A percentile compares a stretch with the other conserved stretches of the same genome.
phyloP scores from a whole-genome alignment of 2,329 filamentous ascomycete species.

The Penicillium expansum region DNA sequence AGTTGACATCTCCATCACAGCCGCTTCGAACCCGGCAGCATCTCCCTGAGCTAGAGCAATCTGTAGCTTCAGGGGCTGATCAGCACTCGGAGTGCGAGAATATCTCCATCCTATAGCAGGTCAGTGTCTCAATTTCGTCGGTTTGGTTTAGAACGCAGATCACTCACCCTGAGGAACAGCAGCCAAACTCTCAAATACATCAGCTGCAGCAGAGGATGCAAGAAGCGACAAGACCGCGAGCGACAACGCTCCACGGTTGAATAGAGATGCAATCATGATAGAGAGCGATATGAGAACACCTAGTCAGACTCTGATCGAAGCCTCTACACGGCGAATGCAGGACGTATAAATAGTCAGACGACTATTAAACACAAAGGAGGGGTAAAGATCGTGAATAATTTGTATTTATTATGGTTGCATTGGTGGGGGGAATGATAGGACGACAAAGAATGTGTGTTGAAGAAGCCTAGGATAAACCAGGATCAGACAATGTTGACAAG shows the following conservation, averaged over 20 bases:
- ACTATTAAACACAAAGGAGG: conserved; percentile 9
- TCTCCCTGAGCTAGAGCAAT: conserved; percentile 40
- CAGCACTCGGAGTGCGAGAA: conserved; percentile 24
- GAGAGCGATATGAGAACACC: conserved; percentile 8
- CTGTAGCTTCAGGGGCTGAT: conserved; percentile 32
- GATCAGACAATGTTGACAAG: not conserved
- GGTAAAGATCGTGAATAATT: not conserved
- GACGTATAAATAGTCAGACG: conserved; percentile 18
- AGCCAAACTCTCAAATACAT: conserved; percentile 37
- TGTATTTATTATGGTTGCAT: conserved; percentile 29
- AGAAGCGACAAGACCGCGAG: conserved; percentile 31
- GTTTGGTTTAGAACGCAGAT: not conserved
- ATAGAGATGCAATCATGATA: conserved; percentile 28
- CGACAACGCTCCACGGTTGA: conserved; percentile 29
- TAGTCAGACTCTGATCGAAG: not conserved
- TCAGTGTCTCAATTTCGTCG: not conserved
- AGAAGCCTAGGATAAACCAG: not conserved
- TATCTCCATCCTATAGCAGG: conserved; percentile 33
- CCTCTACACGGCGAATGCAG: not conserved
- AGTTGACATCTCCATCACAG: conserved; percentile 51
- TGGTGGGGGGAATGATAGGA: conserved; percentile 15
- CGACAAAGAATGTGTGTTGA: conserved; percentile 3
- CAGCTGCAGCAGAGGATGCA: conserved; percentile 28
- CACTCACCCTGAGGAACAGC: conserved; percentile 35
- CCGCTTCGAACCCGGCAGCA: conserved; percentile 43